Evolutionary conservation across 2,329 filamentous ascomycete species (phyloP).

Genomic region (Arthrobotrys pseudoclavata): DNA sequence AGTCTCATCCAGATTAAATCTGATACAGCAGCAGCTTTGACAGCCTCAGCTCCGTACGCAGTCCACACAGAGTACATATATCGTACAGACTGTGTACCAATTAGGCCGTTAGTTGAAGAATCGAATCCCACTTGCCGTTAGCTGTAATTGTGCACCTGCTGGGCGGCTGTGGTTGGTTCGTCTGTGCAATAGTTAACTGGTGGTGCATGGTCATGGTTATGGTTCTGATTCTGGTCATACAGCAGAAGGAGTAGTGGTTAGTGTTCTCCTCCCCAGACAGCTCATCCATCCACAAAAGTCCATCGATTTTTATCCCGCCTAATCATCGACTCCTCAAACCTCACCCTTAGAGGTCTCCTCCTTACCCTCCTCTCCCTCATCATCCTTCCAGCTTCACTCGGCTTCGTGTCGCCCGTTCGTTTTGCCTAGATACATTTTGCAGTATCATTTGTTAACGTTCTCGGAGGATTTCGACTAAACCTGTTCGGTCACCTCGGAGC

Average conservation of each 20-base stretch:
- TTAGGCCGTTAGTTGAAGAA: conserved; percentile 6
- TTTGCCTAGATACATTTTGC: conserved; percentile 19
- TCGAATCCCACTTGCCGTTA: conserved; percentile 14
- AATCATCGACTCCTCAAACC: conserved; percentile 52
- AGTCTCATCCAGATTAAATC: conserved; percentile 57
- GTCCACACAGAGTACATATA: neutral
- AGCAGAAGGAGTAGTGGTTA: conserved; percentile 8
- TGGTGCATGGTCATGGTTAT: conserved; percentile 1
- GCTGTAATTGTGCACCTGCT: conserved; percentile 2
- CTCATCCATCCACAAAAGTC: conserved; percentile 42
- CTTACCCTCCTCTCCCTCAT: conserved; percentile 32
- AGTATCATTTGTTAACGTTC: conserved; percentile 7
- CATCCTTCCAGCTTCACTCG: conserved; percentile 44
- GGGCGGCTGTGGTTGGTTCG: conserved; percentile 12
- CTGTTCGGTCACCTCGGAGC: conserved; percentile 23
- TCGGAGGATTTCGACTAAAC: conserved; percentile 47
- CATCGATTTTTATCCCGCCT: conserved; percentile 52
- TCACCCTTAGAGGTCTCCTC: conserved; percentile 46
- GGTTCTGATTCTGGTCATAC: neutral
- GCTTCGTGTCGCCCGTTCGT: conserved; percentile 42
- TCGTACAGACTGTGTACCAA: neutral
- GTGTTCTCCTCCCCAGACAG: conserved; percentile 49
- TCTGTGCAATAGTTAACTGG: neutral
- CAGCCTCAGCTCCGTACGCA: conserved; percentile 31
- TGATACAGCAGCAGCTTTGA: conserved; percentile 55